phyloP scores from a whole-genome alignment of 2,329 filamentous ascomycete genomes.

The Ophiostoma himal-ulmi region DNA sequence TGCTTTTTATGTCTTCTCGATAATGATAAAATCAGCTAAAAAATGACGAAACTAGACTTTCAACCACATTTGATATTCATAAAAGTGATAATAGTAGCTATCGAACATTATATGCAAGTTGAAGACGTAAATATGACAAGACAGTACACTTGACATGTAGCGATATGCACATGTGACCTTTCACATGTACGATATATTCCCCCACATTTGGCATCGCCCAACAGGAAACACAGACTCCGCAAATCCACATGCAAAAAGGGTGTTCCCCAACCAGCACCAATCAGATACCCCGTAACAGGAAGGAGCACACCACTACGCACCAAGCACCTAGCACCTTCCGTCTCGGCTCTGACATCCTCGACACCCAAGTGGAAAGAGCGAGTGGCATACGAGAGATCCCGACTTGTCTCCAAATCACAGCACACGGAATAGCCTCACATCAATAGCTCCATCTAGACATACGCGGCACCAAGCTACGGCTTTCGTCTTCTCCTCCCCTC shows the following conservation, averaged over 20 bases:
- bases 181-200: background rate
- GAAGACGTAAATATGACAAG: background rate
- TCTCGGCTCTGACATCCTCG: constrained; percentile 2
- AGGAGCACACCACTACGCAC: constrained; percentile 1
- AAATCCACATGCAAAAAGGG: constrained; percentile 12
- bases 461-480: background rate
- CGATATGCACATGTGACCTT: background rate
- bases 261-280: constrained; percentile 18
- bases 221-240: constrained; percentile 4
- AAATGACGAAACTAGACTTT: background rate
- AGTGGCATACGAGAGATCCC: constrained; percentile 1
- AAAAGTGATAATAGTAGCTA: background rate
- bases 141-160: too few species aligned
- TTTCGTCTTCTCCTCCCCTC: background rate
- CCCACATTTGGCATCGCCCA: constrained; percentile 4
- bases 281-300: constrained; percentile 15
- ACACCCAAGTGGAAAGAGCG: constrained; percentile 9
- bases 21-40: background rate
- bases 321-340: constrained; percentile 4
- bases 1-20: background rate
- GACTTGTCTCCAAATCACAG: constrained; percentile 5
- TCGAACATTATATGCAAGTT: background rate
- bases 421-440: background rate
- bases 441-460: background rate
- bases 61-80: background rate